Percentiles rank a stretch among this genome's conserved stretches.
Conservation (phyloP, 2,329 filamentous ascomycete species). For the Fusarium cyanostomum region DNA sequence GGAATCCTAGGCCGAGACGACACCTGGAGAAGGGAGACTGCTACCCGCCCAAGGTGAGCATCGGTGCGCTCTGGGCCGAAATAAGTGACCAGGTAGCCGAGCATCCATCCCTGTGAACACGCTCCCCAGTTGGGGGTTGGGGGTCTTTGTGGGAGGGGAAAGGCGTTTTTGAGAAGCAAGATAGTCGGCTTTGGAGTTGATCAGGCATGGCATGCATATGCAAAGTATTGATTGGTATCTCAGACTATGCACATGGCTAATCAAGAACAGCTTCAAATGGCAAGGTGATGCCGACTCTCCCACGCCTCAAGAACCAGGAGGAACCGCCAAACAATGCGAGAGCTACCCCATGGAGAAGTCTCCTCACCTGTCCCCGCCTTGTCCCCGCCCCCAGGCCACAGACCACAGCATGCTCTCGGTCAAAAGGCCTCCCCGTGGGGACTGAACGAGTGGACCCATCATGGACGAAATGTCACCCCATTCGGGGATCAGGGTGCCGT, state of each 20-base stretch:
- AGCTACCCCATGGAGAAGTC: neutral
- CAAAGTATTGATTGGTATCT: no score
- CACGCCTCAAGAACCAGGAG: no score
- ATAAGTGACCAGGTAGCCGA: neutral
- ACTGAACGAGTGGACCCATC: constrained; percentile 3
- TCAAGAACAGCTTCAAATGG: no score
- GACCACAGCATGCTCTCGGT: neutral
- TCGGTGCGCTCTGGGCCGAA: constrained; percentile 4
- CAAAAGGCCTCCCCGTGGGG: constrained; percentile 1
- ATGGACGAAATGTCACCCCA: constrained; percentile 1
- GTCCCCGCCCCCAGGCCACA: constrained; percentile 1
- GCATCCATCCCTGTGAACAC: no score
- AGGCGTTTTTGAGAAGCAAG: neutral
- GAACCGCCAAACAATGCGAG: neutral
- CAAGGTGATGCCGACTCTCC: no score
- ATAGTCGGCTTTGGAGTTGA: no score
- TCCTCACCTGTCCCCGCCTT: neutral
- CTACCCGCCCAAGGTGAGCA: neutral
- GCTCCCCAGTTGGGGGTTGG: constrained; percentile 3
- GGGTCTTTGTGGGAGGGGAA: neutral
- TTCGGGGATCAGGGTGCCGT: neutral
- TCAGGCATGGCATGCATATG: no score
- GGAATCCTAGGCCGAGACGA: neutral
- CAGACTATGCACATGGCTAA: no score
- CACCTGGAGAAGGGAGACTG: neutral